Conservation (phyloP, 1,139 yeast species). For the Groenewaldozyma sp. region DNA sequence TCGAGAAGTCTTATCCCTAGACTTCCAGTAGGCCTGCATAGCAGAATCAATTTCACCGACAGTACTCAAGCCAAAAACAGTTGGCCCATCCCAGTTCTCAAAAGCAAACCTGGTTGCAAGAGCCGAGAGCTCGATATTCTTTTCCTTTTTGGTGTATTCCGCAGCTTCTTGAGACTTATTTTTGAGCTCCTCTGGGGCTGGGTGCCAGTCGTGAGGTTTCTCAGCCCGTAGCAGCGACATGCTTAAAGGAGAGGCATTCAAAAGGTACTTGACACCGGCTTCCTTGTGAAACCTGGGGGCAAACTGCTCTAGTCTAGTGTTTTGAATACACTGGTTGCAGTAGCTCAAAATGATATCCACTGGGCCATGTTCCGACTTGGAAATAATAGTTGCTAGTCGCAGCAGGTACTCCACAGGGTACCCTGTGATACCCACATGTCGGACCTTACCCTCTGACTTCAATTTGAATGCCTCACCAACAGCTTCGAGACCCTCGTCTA, state of each 20-base stretch:
- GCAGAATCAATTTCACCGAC: constrained; percentile 57
- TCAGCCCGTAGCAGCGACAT: constrained; percentile 76
- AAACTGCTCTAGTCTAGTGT: constrained; percentile 45
- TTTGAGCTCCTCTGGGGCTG: constrained; percentile 57
- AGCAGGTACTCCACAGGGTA: constrained; percentile 66
- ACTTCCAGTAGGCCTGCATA: constrained; percentile 45
- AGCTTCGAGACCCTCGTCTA: constrained; percentile 50
- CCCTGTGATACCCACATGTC: constrained; percentile 73
- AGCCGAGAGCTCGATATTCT: constrained; percentile 61
- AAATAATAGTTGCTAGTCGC: constrained; percentile 33
- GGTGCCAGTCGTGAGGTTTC: constrained; percentile 70
- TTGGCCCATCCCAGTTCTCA: constrained; percentile 50
- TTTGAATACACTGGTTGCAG: constrained; percentile 77
- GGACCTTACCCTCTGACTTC: constrained; percentile 55
- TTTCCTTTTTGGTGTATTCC: constrained; percentile 27
- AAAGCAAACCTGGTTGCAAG: constrained; percentile 72
- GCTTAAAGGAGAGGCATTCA: constrained; percentile 78
- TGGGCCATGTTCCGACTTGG: constrained; percentile 33
- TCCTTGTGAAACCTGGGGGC: constrained; percentile 42
- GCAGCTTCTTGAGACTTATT: constrained; percentile 49
- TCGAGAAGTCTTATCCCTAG: constrained; percentile 31
- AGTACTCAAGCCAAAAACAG: constrained; percentile 68
- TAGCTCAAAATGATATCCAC: constrained; percentile 73
- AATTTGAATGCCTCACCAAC: constrained; percentile 48
- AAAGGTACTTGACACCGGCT: constrained; percentile 47